A percentile compares a stretch with the other conserved stretches of the same genome.
phyloP scores from a whole-genome alignment of 306 rosid genomes.

The Dryas alaskensis region DNA sequence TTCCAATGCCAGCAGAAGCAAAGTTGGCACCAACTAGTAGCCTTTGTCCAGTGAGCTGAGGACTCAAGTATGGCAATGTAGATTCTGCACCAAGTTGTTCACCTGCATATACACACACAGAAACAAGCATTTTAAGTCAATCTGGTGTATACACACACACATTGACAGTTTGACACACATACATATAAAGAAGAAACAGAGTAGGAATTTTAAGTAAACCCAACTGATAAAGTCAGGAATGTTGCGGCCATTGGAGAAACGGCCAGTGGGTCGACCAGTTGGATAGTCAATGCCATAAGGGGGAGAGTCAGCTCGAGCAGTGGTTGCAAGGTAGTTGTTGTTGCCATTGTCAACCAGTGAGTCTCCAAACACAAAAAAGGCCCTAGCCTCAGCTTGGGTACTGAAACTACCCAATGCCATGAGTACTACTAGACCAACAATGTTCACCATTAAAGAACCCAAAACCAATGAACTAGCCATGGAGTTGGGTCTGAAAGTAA shows the following conservation, averaged over 20 bases:
- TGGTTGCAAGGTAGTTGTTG: conserved; percentile 76
- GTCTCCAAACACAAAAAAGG: conserved; percentile 88
- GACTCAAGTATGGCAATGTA: conserved; percentile 66
- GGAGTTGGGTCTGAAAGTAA: not conserved
- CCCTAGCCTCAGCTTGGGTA: conserved; percentile 36
- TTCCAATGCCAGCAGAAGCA: conserved; percentile 93
- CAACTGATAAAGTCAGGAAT: conserved; percentile 80
- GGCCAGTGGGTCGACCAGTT: conserved; percentile 66
- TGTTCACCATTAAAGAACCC: not conserved
- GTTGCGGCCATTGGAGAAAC: conserved; percentile 89
- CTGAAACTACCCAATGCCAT: conserved; percentile 22
- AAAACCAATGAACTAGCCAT: conserved; percentile 25
- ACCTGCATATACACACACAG: conserved; percentile 36
- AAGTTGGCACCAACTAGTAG: conserved; percentile 86
- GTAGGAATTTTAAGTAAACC: not conserved
- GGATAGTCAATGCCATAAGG: conserved; percentile 91
- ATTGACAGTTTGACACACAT: not conserved
- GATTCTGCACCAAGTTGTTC: conserved; percentile 54
- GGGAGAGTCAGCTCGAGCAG: conserved; percentile 71
- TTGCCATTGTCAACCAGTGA: conserved; percentile 90
- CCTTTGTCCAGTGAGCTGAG: conserved; percentile 49
- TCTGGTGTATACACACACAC: conserved; percentile 3
- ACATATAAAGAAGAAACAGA: not conserved
- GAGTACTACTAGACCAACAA: conserved; percentile 8
- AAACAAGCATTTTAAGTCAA: not conserved